Conservation (phyloP, 331 rosid genomes). For the Quercus lobata region DNA sequence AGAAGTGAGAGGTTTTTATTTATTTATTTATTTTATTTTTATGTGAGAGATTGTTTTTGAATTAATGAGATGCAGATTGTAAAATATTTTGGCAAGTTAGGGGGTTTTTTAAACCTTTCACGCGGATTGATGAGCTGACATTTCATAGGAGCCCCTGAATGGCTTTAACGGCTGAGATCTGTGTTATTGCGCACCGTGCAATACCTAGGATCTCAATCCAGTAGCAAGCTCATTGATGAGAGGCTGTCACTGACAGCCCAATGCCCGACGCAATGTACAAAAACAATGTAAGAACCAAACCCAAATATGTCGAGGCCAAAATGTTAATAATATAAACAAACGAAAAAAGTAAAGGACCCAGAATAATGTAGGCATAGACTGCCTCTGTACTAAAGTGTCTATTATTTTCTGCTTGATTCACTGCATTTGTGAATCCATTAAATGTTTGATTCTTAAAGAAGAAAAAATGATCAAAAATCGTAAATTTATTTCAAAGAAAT, state of each 20-base stretch:
- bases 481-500: neutral
- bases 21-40: too few relatives aligned
- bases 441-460: neutral
- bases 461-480: neutral
- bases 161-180: too few relatives aligned
- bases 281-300: neutral
- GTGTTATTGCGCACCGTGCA: too few relatives aligned
- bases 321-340: neutral
- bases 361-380: too few relatives aligned
- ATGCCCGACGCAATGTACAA: neutral
- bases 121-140: too few relatives aligned
- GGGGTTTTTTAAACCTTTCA: too few relatives aligned
- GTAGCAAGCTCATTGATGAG: neutral
- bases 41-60: too few relatives aligned
- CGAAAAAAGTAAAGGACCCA: too few relatives aligned
- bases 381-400: neutral
- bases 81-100: too few relatives aligned
- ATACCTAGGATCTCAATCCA: neutral
- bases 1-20: too few relatives aligned
- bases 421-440: neutral
- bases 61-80: too few relatives aligned
- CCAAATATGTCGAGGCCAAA: neutral
- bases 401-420: neutral
- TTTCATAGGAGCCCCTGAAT: too few relatives aligned
- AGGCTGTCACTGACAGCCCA: neutral